Evolutionary conservation across 371 early-diverging fungal genomes (phyloP).

Genomic region (Rhizopus microsporus): DNA sequence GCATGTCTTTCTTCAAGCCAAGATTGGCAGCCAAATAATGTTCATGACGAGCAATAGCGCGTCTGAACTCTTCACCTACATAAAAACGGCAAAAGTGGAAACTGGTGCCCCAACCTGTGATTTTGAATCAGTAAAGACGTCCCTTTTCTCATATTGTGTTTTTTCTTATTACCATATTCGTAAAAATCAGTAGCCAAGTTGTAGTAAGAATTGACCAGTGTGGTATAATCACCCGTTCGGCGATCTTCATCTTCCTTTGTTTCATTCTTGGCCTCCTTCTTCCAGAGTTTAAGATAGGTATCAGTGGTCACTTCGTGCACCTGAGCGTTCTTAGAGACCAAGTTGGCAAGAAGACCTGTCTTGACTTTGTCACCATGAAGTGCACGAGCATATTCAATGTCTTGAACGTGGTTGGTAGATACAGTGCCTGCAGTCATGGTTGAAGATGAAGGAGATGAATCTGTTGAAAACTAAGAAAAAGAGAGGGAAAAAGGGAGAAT

Average conservation of each 20-base stretch:
- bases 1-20: slow-evolving; percentile 66
- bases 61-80: slow-evolving; percentile 74
- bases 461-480: slow-evolving; percentile 15
- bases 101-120: slow-evolving; percentile 74
- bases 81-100: slow-evolving; percentile 91
- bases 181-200: slow-evolving; percentile 87
- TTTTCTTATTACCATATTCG: slow-evolving; percentile 55
- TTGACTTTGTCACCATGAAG: slow-evolving; percentile 52
- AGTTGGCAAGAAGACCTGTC: slow-evolving; percentile 51
- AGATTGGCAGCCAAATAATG: slow-evolving; percentile 81
- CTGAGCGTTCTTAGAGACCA: slow-evolving; percentile 56
- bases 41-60: slow-evolving; percentile 90
- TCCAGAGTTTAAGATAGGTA: slow-evolving; percentile 67
- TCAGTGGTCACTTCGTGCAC: slow-evolving; percentile 58
- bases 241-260: slow-evolving; percentile 52
- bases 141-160: not conserved
- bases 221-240: slow-evolving; percentile 65
- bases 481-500: not conserved
- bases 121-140: not conserved
- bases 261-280: slow-evolving; percentile 43
- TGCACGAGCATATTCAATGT: slow-evolving; percentile 54
- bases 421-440: slow-evolving; percentile 34
- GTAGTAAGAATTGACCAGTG: slow-evolving; percentile 79
- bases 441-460: not conserved
- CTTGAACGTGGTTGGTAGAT: slow-evolving; percentile 46